Base-by-base conservation (phyloP, 768 basidiomycete species). In the Xerocomus brunneocitrinus region DNA sequence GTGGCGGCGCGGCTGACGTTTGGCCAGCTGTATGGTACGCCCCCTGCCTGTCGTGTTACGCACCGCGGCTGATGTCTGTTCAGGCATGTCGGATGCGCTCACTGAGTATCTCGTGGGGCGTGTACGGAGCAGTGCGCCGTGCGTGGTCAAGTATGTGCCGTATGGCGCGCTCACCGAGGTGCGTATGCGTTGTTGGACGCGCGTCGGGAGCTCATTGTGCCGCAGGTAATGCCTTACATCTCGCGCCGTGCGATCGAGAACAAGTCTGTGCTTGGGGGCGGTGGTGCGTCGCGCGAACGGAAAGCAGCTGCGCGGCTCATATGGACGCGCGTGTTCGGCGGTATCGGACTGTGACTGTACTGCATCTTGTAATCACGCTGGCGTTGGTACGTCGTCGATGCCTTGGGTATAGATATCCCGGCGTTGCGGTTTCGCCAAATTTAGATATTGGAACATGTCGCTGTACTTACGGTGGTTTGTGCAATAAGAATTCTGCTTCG, bases 211-310 rank as follows among this genome's bases (percentile, higher is more conserved):
- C 16, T 40, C 6, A 53, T 9, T 24, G 25, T 13, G 16, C 10
- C 3, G 6, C 19, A 88, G 83, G 88, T 92, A 9, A 86, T 97
- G 83, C 93, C 95, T 0, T 98, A 95, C 67, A 79, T 97, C 8
- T 79, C 86, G 38, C 79, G 93, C 31, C 78, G 95, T 14, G 94
- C 93, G 1, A 84, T 93, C 42, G 94, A 97, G 82, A 97, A 98
- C 74, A 95, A 92, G 70, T 85, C 86, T 0, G 78, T 97, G 2
- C 79, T 98, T 27, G 88, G 86, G 14, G 74, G 79, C 19, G 88
- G 87, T 1, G 82, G 77, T 12, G 91, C 91, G 0, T 69, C 71
- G 16, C 58, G 62, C 35, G 69, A 71, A 58, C 65, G 69, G 47
- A 69, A 67, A 24, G 61, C 58, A 36, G 65, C 63, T 12, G 67